Base-by-base conservation (phyloP, 148 eudicot genomes). In the Chenopodium suecicum region DNA sequence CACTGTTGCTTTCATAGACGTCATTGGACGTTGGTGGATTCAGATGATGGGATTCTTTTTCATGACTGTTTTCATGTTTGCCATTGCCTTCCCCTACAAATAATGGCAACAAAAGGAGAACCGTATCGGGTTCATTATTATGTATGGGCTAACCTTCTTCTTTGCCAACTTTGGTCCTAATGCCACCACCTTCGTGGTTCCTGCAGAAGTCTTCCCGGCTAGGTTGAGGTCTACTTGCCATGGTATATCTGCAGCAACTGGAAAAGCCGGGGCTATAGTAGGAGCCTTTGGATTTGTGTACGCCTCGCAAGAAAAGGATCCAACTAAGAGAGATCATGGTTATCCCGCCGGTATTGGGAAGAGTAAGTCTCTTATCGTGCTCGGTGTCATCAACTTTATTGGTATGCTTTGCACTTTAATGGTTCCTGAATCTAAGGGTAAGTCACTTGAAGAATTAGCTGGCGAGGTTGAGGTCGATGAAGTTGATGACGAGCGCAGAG, bases 41-140 rank as follows among this genome's bases (percentile, higher is more conserved):
- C 84, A 82, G 27, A 16, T 82, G 46, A 56, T 70, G 70, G 84
- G 84, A n/a, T 82, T 82, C 76, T 80, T 87, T 64, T 84, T 92
- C 86, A 92, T 92, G 95, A 90, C 93, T 0, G 88, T 92, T 16
- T 90, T 92, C 88, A 92, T 92, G 96, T 88, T 92, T 50, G 96
- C 88, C 0, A 70, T 92, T 1, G 96, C 91, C 13, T 72, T 92
- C 41, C 90, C 96, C 0, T 92, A 92, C 37, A 22, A 90, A 20
- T 84, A 88, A 19, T 90, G 93, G 95, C 73, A 47, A 2, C 0
- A 47, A 20, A 80, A 46, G 76, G 82, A 71, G 1, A 80, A 82
- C 23, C 68, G 73, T 17, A 75, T 85, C n/a, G 87, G 85, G n/a
- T 82, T 85, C 78, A 67, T 85, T 3, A 44, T 79, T n/a, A 85